A percentile compares a stretch with the other conserved stretches of the same genome.
Evolutionary conservation across 1,284 basidiomycete species (phyloP).

Genomic region (Veloboletus limbatus): DNA sequence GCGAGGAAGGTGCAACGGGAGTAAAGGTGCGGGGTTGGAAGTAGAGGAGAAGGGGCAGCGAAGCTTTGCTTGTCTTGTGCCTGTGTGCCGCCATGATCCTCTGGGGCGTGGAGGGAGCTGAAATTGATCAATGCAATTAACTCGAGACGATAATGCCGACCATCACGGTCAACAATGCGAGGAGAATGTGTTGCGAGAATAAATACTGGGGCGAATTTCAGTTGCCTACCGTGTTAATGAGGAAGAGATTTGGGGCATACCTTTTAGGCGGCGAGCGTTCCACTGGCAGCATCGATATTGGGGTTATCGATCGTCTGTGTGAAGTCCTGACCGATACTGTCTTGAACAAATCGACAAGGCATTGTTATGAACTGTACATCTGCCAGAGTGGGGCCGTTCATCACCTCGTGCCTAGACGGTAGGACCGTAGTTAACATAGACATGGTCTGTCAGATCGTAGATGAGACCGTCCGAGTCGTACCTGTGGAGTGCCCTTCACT

Average conservation of each 20-base stretch:
- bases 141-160: too few species aligned
- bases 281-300: conserved; percentile 56
- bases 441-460: conserved; percentile 88
- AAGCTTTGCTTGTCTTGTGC: conserved; percentile 15
- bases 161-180: too few species aligned
- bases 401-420: conserved; percentile 60
- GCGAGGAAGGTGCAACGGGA: conserved; percentile 87
- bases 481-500: conserved; percentile 73
- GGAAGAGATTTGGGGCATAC: conserved; percentile 90
- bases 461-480: conserved; percentile 81
- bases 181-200: conserved; percentile 91
- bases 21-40: conserved; percentile 79
- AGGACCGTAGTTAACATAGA: conserved; percentile 64
- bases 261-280: conserved; percentile 74
- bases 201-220: conserved; percentile 89
- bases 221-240: conserved; percentile 89
- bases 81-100: conserved; percentile 21
- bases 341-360: conserved; percentile 81
- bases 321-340: conserved; percentile 81
- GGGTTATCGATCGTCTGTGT: conserved; percentile 77
- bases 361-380: conserved; percentile 77
- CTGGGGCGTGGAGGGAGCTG: too few species aligned
- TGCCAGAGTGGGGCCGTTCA: conserved; percentile 52
- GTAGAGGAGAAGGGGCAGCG: conserved; percentile 44
- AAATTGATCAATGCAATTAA: too few species aligned